phyloP scores from a whole-genome alignment of 129 eudicot species.

The Arctium minus region DNA sequence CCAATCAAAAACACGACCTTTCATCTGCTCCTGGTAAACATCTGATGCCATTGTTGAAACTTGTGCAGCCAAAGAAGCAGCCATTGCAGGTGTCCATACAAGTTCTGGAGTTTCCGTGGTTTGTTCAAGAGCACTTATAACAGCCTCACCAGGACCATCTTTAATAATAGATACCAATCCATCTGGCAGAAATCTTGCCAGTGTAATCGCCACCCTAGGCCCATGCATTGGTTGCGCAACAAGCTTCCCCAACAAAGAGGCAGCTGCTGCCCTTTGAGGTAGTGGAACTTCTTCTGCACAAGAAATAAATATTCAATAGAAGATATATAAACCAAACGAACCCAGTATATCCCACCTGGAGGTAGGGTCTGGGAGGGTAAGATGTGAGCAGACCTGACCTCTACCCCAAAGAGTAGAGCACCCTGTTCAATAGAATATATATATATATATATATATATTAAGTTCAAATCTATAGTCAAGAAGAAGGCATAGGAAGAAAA shows the following conservation, averaged over 20 bases:
- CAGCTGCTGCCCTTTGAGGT: constrained; percentile 96
- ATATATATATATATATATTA: background rate
- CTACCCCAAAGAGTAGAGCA: background rate
- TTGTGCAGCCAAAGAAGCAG: constrained; percentile 93
- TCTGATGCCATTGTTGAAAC: constrained; percentile 98
- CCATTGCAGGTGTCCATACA: constrained; percentile 99
- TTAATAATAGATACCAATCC: constrained; percentile 83
- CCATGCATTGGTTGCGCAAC: constrained; percentile 99
- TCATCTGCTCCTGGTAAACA: constrained; percentile 78
- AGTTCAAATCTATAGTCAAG: background rate
- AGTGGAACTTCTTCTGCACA: constrained; percentile 85
- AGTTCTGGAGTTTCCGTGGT: constrained; percentile 99
- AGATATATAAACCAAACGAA: background rate
- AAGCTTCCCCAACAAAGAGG: constrained; percentile 88
- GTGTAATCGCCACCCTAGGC: constrained; percentile 91
- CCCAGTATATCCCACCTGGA: background rate
- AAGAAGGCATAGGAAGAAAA: background rate
- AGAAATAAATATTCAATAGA: background rate
- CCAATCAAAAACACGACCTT: constrained; percentile 94
- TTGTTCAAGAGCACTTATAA: constrained; percentile 84
- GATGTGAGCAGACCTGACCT: background rate
- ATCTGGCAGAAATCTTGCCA: constrained; percentile 94
- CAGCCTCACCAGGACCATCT: constrained; percentile 99
- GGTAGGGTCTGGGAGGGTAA: background rate
- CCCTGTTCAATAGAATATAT: background rate